Percentiles rank a stretch among this genome's conserved stretches.
Evolutionary conservation across 345 rosid species (phyloP).

Genomic region (Moricandia arvensis): DNA sequence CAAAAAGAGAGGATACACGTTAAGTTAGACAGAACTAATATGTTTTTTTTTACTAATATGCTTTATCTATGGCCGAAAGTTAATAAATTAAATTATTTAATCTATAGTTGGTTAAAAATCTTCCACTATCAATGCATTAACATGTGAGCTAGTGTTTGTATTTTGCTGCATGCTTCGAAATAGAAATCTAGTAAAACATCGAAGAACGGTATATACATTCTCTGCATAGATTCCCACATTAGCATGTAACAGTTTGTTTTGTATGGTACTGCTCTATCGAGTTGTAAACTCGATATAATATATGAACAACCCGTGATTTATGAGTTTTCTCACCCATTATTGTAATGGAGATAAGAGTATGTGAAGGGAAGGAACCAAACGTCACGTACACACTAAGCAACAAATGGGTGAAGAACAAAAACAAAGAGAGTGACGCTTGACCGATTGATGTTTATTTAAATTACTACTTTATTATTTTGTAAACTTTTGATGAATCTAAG

Average conservation of each 20-base stretch:
- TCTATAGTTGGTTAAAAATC: slow-evolving; percentile 5
- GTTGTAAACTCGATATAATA: not conserved
- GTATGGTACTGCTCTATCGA: not conserved
- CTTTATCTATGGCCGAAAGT: slow-evolving; percentile 23
- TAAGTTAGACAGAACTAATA: not conserved
- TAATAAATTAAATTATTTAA: not conserved
- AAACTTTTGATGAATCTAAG: slow-evolving; percentile 35
- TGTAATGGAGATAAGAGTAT: slow-evolving; percentile 16
- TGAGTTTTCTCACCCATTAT: not conserved
- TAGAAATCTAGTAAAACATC: not conserved
- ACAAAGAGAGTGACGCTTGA: slow-evolving; percentile 46
- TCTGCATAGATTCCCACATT: not conserved
- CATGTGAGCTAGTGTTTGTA: slow-evolving; percentile 12
- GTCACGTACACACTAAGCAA: slow-evolving; percentile 45
- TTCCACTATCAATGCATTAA: slow-evolving; percentile 8
- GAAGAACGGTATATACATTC: not conserved
- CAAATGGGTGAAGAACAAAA: slow-evolving; percentile 31
- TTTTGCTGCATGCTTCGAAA: slow-evolving; percentile 11
- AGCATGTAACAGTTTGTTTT: not conserved
- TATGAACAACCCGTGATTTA: not conserved
- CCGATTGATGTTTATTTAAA: slow-evolving; percentile 36
- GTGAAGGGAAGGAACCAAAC: slow-evolving; percentile 24
- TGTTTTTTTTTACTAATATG: not conserved
- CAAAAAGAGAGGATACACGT: not conserved
- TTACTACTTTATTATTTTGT: slow-evolving; percentile 19